A percentile compares a stretch with the other conserved stretches of the same genome.
These are phyloP conservation scores for Amanita inopinata DNA, from an alignment of 768 basidiomycete genomes.

Conservation along the genomic window DNA sequence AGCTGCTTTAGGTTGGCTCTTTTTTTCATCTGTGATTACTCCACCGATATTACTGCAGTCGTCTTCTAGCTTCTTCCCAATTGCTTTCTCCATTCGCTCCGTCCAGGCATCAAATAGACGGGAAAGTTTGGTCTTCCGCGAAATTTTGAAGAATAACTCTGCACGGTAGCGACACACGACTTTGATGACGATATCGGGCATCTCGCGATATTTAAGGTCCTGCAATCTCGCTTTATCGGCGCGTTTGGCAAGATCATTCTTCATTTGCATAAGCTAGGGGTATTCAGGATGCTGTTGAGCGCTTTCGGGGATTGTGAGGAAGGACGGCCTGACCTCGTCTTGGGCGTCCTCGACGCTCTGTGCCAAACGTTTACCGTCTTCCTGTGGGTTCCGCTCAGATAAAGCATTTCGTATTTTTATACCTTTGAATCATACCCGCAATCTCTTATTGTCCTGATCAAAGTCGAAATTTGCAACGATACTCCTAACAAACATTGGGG, in stretches of 20 bases:
- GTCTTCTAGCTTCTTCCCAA: constrained; percentile 33
- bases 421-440: constrained; percentile 48
- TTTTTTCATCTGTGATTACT: constrained; percentile 15
- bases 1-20: neutral
- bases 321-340: constrained; percentile 50
- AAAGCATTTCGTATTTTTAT: neutral
- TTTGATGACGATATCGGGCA: constrained; percentile 86
- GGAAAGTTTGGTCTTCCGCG: constrained; percentile 79
- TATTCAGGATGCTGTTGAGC: constrained; percentile 8
- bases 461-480: constrained; percentile 5
- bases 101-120: constrained; percentile 84
- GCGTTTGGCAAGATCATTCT: constrained; percentile 71
- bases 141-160: constrained; percentile 89
- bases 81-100: constrained; percentile 68
- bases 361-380: constrained; percentile 74
- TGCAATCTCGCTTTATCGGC: constrained; percentile 71
- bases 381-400: constrained; percentile 33
- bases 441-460: constrained; percentile 75
- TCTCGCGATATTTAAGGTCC: constrained; percentile 74
- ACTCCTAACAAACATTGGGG: neutral
- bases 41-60: constrained; percentile 11
- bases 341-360: constrained; percentile 81
- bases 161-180: constrained; percentile 84
- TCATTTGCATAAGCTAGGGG: constrained; percentile 65
- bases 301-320: constrained; percentile 1